These are phyloP conservation scores for Sherardia arvensis DNA, from an alignment of 257 asterid genomes.

Conservation along the genomic window DNA sequence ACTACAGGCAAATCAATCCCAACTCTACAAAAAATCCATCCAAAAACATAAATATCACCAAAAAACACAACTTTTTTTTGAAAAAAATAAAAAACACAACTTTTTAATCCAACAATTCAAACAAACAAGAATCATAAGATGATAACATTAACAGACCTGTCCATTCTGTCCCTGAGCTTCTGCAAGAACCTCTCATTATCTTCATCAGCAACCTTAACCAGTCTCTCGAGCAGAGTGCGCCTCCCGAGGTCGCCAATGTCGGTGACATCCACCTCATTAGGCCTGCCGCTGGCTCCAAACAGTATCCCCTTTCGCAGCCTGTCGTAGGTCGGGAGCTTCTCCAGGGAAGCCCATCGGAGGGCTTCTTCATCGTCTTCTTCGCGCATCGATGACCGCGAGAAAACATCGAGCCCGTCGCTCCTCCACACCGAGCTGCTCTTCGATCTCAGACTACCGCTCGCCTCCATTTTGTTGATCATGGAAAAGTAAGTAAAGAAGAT, in stretches of 20 bases:
- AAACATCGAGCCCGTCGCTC: constrained; percentile 33
- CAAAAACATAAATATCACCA: no score
- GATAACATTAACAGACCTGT: constrained; percentile 30
- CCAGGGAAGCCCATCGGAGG: constrained; percentile 58
- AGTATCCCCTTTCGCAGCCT: constrained; percentile 56
- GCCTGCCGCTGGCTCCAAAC: constrained; percentile 43
- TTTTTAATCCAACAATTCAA: no score
- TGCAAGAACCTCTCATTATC: constrained; percentile 59
- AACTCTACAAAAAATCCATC: constrained; percentile 31
- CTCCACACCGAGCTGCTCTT: constrained; percentile 46
- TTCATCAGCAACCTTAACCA: constrained; percentile 36
- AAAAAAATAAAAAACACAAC: no score
- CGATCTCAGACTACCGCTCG: constrained; percentile 25
- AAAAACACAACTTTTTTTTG: no score
- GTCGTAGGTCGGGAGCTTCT: constrained; percentile 58
- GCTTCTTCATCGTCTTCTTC: constrained; percentile 74
- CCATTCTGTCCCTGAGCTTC: constrained; percentile 50
- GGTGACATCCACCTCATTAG: constrained; percentile 37
- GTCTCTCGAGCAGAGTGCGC: constrained; percentile 35
- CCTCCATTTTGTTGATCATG: constrained; percentile 8
- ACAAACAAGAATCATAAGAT: background rate
- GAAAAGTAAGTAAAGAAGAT: background rate
- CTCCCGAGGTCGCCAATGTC: constrained; percentile 41
- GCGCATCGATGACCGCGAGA: constrained; percentile 31
- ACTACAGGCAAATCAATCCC: constrained; percentile 60